Conservation (phyloP, 257 asterid genomes). For the Nicotiana undulata region DNA sequence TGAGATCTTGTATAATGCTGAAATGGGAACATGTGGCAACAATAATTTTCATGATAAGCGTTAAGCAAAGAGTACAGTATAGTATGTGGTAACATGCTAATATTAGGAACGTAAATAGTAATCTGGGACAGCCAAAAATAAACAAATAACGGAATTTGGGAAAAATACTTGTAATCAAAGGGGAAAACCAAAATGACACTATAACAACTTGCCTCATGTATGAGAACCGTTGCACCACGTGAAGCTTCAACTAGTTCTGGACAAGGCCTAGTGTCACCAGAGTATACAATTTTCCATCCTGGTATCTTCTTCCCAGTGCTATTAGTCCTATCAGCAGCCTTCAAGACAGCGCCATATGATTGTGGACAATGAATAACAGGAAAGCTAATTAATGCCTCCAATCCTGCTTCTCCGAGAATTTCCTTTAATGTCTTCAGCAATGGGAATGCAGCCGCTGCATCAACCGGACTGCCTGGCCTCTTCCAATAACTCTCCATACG, state of each 20-base stretch:
- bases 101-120: neutral
- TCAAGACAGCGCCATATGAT: conserved; percentile 61
- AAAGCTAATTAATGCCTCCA: conserved; percentile 59
- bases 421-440: conserved; percentile 39
- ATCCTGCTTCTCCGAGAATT: conserved; percentile 56
- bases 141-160: neutral
- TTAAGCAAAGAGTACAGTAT: neutral
- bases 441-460: conserved; percentile 27
- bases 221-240: conserved; percentile 73
- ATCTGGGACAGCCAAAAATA: neutral
- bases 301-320: conserved; percentile 54
- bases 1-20: neutral
- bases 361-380: conserved; percentile 90
- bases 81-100: neutral
- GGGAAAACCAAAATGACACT: neutral
- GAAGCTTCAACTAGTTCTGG: conserved; percentile 72
- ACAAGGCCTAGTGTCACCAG: conserved; percentile 98
- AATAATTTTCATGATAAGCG: neutral
- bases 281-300: conserved; percentile 92
- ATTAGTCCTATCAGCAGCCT: conserved; percentile 55
- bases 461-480: conserved; percentile 42
- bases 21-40: neutral
- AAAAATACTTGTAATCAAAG: neutral
- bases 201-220: conserved; percentile 55
- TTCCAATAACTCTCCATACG: conserved; percentile 71